Percentiles rank a stretch among this genome's conserved stretches.
These are phyloP conservation scores for Uronychia setigera DNA, from an alignment of 73 alveolate genomes.

Conservation along the genomic window DNA sequence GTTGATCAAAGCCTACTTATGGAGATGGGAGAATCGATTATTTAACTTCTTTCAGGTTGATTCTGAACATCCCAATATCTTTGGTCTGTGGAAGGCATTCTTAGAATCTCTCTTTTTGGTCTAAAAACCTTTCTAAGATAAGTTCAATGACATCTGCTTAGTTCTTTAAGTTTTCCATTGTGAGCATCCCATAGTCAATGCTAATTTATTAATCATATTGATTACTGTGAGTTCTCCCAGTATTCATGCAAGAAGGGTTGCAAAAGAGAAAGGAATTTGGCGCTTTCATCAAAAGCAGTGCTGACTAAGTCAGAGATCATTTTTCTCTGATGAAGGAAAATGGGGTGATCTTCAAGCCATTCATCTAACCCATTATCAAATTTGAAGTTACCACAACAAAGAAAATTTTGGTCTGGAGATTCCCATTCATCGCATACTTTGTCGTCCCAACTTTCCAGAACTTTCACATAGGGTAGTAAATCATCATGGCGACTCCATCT, in stretches of 20 bases:
- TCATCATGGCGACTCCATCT: conserved; percentile 61
- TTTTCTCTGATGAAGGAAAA: conserved; percentile 17
- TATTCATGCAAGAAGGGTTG: conserved; percentile 41
- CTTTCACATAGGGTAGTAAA: conserved; percentile 37
- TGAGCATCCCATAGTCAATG: conserved; percentile 20
- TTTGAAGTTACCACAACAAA: conserved; percentile 39
- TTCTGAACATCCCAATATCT: conserved; percentile 73
- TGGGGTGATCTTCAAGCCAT: conserved; percentile 65
- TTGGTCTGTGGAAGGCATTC: conserved; percentile 21
- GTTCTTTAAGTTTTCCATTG: conserved; percentile 20
- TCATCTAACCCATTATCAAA: conserved; percentile 49
- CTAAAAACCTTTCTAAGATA: conserved; percentile 21
- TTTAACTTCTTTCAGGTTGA: conserved; percentile 43
- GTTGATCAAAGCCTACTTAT: conserved; percentile 38
- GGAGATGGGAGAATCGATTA: conserved; percentile 49
- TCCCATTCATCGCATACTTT: conserved; percentile 86
- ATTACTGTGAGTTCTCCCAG: conserved; percentile 35
- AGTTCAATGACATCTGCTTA: conserved; percentile 35
- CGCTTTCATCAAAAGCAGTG: conserved; percentile 21
- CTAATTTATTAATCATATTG: not conserved
- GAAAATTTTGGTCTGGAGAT: conserved; percentile 73
- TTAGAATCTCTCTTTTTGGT: conserved; percentile 33
- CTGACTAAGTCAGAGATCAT: conserved; percentile 6
- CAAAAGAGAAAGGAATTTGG: conserved; percentile 16
- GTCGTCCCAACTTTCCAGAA: conserved; percentile 68